Percentiles rank a stretch among this genome's conserved stretches.
These are phyloP conservation scores for Nicotiana tabacum DNA, from an alignment of 257 asterid genomes.

Conservation along the genomic window DNA sequence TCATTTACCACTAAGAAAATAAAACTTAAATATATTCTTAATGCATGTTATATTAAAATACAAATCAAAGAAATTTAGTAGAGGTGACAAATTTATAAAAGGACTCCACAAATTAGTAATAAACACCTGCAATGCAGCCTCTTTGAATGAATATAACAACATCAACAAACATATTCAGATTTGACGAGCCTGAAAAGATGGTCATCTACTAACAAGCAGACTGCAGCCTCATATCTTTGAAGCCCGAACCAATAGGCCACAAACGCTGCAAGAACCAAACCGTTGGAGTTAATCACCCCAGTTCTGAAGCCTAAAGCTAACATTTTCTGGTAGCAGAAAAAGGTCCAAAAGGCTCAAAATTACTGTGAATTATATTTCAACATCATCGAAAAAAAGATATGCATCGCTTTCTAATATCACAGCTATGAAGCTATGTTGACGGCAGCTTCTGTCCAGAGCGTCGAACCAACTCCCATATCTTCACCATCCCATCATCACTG, in stretches of 20 bases:
- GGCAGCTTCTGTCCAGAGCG: slow-evolving; percentile 10
- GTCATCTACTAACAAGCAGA: too few relatives aligned
- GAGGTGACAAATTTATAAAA: too few relatives aligned
- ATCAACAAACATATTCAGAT: not conserved
- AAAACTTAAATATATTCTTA: too few relatives aligned
- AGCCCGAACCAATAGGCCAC: too few relatives aligned
- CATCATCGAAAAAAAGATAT: slow-evolving; percentile 7
- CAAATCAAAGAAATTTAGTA: too few relatives aligned
- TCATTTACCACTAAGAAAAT: too few relatives aligned
- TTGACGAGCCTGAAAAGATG: too few relatives aligned
- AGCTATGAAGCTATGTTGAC: slow-evolving; percentile 8
- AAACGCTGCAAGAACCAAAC: too few relatives aligned
- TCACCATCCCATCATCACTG: slow-evolving; percentile 83
- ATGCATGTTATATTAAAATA: too few relatives aligned
- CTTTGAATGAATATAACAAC: slow-evolving; percentile 9
- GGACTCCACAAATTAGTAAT: slow-evolving; percentile 73
- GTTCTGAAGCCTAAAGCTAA: not conserved
- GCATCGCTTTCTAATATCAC: not conserved
- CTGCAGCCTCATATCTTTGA: too few relatives aligned
- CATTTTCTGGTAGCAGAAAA: not conserved
- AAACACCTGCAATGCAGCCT: slow-evolving; percentile 55
- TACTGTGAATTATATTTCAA: not conserved
- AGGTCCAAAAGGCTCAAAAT: not conserved
- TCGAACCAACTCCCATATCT: slow-evolving; percentile 71
- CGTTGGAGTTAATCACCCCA: too few relatives aligned